Base-by-base conservation (phyloP, 306 rosid genomes). In the Lablab purpureus region DNA sequence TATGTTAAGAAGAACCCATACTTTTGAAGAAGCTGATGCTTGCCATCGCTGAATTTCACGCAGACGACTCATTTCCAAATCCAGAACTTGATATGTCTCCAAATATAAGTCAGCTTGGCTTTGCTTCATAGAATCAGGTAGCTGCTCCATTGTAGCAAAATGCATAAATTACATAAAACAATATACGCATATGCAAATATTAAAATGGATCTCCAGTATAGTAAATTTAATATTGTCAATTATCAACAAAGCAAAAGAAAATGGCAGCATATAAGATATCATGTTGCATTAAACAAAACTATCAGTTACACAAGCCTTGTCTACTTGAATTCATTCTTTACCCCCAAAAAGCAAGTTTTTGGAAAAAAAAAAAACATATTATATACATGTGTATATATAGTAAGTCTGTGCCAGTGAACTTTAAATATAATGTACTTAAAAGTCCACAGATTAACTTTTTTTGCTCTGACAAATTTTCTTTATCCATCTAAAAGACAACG, bases 101-200 rank as follows among this genome's bases (percentile, higher is more conserved):
- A 92, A 80, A 84, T 95, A 95, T 78, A 95, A 90, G 80, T 95
- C 99, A 77, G 97, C 94, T 91, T 95, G 99, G 83, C 94, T 95
- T 88, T 95, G 99, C 91, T 95, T 95, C 99, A 95, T 95, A 81
- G 97, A 92, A 74, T 95, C 99, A 5, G 99, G 99, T 78, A 95
- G 97, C 99, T 95, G 91, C 66, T 77, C 80, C 70, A 77, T 80
- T 22, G 45, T 5, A 30, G 56, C 36, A 77, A 74, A 80, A 32
- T 21, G 22, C 43, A 67, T 55, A 71, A 80, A 62, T 75, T 73
- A 72, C 36, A 74, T 23, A 34, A 50, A 64, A 51, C 43, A 69
- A 46, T 21, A 34, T 55, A 56, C 63, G 71, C 70, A 46, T 10
- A 59, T 63, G 50, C 37, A 76, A 81, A 70, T 43, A 32, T 73